Percentiles rank a stretch among this genome's conserved stretches.
Evolutionary conservation across 1,284 basidiomycete genomes (phyloP).

Genomic region (Pyrrhoderma lamaoense): DNA sequence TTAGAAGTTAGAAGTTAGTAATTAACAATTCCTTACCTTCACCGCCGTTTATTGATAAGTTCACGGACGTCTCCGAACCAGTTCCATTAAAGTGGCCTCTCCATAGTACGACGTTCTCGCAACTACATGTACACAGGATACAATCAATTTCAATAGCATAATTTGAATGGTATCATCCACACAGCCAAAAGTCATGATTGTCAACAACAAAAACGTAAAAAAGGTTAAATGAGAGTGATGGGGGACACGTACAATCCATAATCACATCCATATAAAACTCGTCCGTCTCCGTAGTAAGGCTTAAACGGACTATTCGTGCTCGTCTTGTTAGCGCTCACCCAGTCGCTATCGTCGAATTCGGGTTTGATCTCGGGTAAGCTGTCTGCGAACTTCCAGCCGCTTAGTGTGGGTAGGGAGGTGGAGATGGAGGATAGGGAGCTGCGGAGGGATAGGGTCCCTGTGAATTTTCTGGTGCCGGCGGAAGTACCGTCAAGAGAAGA

Average conservation of each 20-base stretch:
- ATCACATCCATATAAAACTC: slow-evolving; percentile 74
- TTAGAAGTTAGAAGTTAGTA: too few species aligned
- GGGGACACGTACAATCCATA: slow-evolving; percentile 77
- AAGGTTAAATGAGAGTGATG: too few species aligned
- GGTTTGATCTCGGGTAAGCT: slow-evolving; percentile 60
- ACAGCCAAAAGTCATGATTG: too few species aligned
- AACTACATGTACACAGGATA: too few species aligned
- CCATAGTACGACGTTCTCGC: slow-evolving; percentile 75
- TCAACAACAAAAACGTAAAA: too few species aligned
- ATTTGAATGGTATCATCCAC: too few species aligned
- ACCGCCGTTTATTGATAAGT: slow-evolving; percentile 73
- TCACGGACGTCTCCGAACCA: slow-evolving; percentile 50
- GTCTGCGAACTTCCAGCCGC: slow-evolving; percentile 58
- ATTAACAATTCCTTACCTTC: too few species aligned
- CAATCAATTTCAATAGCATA: too few species aligned
- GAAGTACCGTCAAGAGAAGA: too few species aligned
- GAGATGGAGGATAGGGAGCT: too few species aligned
- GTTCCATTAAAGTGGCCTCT: slow-evolving; percentile 67
- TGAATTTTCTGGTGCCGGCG: too few species aligned
- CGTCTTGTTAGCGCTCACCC: slow-evolving; percentile 61
- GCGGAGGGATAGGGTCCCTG: too few species aligned
- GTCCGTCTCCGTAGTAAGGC: slow-evolving; percentile 63
- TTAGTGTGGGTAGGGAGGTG: slow-evolving; percentile 28
- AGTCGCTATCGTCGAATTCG: slow-evolving; percentile 51
- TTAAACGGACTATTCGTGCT: slow-evolving; percentile 63